Conservation (phyloP, 768 basidiomycete genomes). For the Dacryopinax primogenitus region DNA sequence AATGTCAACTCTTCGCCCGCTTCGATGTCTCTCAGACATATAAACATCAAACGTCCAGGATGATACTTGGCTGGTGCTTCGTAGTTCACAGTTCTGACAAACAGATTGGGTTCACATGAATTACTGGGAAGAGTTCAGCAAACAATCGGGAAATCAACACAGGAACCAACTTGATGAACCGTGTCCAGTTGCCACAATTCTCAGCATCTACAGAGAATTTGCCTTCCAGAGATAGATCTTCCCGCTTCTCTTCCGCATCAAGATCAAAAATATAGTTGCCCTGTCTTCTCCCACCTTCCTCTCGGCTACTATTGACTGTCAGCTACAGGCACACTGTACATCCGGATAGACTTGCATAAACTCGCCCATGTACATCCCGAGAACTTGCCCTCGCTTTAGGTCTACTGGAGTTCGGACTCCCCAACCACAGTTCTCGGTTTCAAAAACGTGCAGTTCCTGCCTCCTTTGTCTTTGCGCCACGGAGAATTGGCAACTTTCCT, state of each 20-base stretch:
- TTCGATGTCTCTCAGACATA: not conserved
- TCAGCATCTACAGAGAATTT: constrained; percentile 5
- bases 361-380: constrained; percentile 4
- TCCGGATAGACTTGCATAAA: not conserved
- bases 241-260: constrained; percentile 2
- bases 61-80: not conserved
- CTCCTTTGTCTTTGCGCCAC: not conserved
- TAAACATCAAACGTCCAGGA: not conserved
- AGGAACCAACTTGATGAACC: not conserved
- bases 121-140: not conserved
- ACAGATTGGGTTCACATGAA: not conserved
- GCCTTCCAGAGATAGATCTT: not conserved
- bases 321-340: not conserved
- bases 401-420: not conserved
- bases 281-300: not conserved
- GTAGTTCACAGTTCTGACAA: not conserved
- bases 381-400: not conserved
- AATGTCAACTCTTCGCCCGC: not conserved
- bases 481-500: not conserved
- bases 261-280: constrained; percentile 3
- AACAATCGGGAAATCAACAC: not conserved
- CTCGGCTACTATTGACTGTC: not conserved
- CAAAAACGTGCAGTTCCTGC: not conserved
- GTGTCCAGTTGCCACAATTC: not conserved
- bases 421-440: not conserved